Conservation (phyloP, 306 rosid species). For the Cyclanthera cordifolia region DNA sequence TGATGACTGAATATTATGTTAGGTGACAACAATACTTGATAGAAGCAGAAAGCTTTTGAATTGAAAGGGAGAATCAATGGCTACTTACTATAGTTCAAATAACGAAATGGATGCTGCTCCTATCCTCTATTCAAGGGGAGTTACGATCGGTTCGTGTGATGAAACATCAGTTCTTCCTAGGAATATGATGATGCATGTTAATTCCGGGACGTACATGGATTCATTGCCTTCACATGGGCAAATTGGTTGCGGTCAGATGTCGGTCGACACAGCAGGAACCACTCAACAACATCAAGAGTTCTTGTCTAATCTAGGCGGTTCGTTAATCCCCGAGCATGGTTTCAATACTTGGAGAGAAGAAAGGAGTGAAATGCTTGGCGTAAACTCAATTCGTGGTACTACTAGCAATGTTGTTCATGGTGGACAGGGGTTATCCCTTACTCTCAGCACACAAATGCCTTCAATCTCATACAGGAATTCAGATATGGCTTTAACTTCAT, state of each 20-base stretch:
- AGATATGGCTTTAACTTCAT: constrained; percentile 34
- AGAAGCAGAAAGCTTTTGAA: constrained; percentile 14
- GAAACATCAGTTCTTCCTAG: constrained; percentile 41
- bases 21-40: constrained; percentile 9
- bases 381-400: constrained; percentile 28
- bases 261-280: constrained; percentile 35
- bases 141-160: constrained; percentile 37
- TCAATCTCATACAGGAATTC: constrained; percentile 35
- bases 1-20: background rate
- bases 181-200: constrained; percentile 47
- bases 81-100: constrained; percentile 39
- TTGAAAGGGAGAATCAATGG: constrained; percentile 33
- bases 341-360: constrained; percentile 43
- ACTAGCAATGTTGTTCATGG: constrained; percentile 29
- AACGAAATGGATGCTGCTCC: constrained; percentile 36
- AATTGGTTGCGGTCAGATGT: constrained; percentile 33
- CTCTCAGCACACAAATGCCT: constrained; percentile 56
- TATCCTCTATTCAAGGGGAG: constrained; percentile 43
- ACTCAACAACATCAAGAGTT: constrained; percentile 41
- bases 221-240: constrained; percentile 47
- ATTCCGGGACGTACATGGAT: constrained; percentile 21
- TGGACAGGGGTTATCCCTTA: constrained; percentile 61
- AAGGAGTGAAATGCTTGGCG: constrained; percentile 41
- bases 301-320: constrained; percentile 34
- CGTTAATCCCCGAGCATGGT: constrained; percentile 30